Evolutionary conservation across 73 alveolate species (phyloP), one percentile per base, ranked within the genome.

Genomic region (Paramecium pentaurelia): DNA sequence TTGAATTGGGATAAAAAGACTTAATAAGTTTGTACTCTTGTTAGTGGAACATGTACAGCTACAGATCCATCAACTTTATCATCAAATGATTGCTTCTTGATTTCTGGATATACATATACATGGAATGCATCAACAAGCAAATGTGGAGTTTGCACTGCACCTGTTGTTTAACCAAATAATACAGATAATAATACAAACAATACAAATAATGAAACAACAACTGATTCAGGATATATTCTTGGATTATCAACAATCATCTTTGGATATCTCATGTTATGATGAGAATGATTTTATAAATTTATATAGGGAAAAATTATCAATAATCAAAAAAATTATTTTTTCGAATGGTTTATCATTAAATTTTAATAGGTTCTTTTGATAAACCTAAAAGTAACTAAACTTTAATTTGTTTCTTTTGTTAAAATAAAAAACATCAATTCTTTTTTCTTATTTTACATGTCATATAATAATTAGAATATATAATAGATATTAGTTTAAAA

Each of bases 11-110:
- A 34, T 64, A 64, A 64, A 34, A 64, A 28, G 28, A 28, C 47
- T 34, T 20, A 64, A 64, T 64, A 64, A 64, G 8, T 64, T 64
- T 64, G 84, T 64, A 64, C 84, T 64, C 51, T 64, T 64, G 84
- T 7, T 6, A 64, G 25, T 60, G 77, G 44, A 60, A 16, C 77
- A 60, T 71, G 86, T 8, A 71, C 25, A 12, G 86, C 47, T 9
- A 11, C 54, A 30, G 86, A 71, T 8, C 86, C 86, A 71, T 32
- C 47, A 32, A 71, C 86, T 12, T 34, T 71, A 71, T 32, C 86
- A 25, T 28, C 25, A 8, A 34, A 27, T 34, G 86, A 71, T 34
- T 71, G 86, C 8, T 18, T 27, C 38, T 60, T 30, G 16, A 9
- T 60, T 60, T 60, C 77, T 3, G 68, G 68, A 2, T 3, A 49